Conservation (phyloP, 768 basidiomycete genomes). For the Xanthoconium purpureum region DNA sequence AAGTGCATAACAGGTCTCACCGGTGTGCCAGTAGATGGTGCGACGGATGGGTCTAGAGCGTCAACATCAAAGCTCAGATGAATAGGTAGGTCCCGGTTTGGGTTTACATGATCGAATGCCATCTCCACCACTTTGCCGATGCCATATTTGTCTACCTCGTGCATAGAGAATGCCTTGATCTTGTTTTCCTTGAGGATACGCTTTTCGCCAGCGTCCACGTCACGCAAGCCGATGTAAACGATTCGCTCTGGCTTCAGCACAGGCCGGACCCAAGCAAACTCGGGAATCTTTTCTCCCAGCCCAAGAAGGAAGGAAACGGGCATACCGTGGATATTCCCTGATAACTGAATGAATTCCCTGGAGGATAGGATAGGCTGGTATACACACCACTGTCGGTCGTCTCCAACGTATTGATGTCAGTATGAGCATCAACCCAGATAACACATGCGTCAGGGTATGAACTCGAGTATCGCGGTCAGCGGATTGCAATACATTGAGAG, state of each 20-base stretch:
- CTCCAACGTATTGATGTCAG: conserved; percentile 90
- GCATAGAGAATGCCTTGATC: conserved; percentile 90
- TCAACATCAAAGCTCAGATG: conserved; percentile 98
- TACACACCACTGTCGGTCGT: conserved; percentile 69
- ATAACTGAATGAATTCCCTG: not conserved
- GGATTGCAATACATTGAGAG: not conserved
- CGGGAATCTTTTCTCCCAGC: conserved; percentile 36
- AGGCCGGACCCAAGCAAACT: conserved; percentile 61
- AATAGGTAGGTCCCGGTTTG: conserved; percentile 76
- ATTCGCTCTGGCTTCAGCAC: conserved; percentile 67
- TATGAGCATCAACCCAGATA: conserved; percentile 96
- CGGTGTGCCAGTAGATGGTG: conserved; percentile 93
- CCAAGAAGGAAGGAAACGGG: conserved; percentile 90
- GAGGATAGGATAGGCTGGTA: not conserved
- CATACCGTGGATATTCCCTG: conserved; percentile 97
- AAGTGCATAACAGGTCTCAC: conserved; percentile 39
- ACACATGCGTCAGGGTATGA: conserved; percentile 79
- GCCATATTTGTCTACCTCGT: conserved; percentile 84
- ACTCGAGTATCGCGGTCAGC: conserved; percentile 35
- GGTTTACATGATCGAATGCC: conserved; percentile 94
- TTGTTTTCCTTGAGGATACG: conserved; percentile 73
- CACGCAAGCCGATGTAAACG: conserved; percentile 97
- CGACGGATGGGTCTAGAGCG: conserved; percentile 89
- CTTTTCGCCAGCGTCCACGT: conserved; percentile 88
- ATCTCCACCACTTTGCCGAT: conserved; percentile 95